Conservation (phyloP, 2,329 filamentous ascomycete genomes). For the Ceratocystis alfenasii region DNA sequence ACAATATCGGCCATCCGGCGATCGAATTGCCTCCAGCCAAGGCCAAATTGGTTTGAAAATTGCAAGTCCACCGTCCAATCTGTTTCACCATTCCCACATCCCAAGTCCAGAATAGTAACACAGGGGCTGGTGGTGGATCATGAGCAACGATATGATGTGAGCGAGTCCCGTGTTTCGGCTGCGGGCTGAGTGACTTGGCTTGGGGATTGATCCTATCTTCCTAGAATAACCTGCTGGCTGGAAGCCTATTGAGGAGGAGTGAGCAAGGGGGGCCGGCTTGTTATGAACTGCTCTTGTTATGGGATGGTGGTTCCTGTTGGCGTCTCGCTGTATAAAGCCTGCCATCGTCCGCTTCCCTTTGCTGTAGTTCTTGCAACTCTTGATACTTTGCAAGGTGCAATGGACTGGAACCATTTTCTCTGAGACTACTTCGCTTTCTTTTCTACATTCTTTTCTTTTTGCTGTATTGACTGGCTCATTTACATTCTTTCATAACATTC, state of each 20-base stretch:
- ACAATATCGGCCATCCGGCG: background rate
- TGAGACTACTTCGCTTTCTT: background rate
- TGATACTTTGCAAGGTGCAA: constrained; percentile 3
- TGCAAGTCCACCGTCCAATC: background rate
- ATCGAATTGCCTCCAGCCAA: background rate
- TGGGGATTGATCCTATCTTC: background rate
- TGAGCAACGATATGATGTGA: background rate
- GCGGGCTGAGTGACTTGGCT: background rate
- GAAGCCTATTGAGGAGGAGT: background rate
- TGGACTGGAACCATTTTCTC: constrained; percentile 21
- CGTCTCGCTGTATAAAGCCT: background rate
- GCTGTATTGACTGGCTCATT: constrained; percentile 16
- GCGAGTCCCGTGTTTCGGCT: constrained; percentile 5
- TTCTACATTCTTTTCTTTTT: constrained; percentile 17
- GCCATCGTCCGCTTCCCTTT: background rate
- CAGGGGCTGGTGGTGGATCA: background rate
- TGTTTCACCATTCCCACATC: constrained; percentile 6
- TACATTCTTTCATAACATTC: constrained; percentile 18
- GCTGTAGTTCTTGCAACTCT: background rate
- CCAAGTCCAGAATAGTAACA: constrained; percentile 2
- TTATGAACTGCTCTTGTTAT: no score
- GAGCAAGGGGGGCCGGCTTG: background rate
- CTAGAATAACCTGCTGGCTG: background rate
- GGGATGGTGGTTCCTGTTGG: no score
- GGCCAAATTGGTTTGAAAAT: background rate